Evolutionary conservation across 805 yeast species (phyloP).

Genomic region (Lachancea nothofagi): DNA sequence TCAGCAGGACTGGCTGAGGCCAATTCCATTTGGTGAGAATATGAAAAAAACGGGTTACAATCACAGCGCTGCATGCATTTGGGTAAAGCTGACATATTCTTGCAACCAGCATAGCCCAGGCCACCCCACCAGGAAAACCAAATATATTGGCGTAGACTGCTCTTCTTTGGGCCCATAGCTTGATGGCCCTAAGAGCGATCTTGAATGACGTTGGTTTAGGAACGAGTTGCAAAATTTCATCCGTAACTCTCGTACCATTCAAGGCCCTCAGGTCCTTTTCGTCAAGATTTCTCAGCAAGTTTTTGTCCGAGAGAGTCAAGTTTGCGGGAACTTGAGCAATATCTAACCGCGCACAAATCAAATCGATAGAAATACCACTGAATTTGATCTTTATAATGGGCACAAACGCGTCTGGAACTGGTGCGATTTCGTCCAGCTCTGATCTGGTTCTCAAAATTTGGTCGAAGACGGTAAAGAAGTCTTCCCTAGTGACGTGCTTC

Average conservation of each 20-base stretch:
- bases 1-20: slow-evolving; percentile 96
- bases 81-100: slow-evolving; percentile 95
- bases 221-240: slow-evolving; percentile 80
- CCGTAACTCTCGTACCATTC: slow-evolving; percentile 96
- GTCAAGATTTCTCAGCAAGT: slow-evolving; percentile 77
- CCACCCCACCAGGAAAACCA: slow-evolving; percentile 99
- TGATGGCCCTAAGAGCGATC: slow-evolving; percentile 86
- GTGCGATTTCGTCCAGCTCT: slow-evolving; percentile 83
- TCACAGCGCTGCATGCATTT: slow-evolving; percentile 88
- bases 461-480: slow-evolving; percentile 80
- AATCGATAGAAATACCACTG: slow-evolving; percentile 87
- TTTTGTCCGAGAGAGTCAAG: slow-evolving; percentile 76
- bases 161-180: slow-evolving; percentile 93
- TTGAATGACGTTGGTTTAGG: slow-evolving; percentile 92
- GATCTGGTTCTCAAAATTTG: slow-evolving; percentile 62
- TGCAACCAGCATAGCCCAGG: slow-evolving; percentile 99
- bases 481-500: slow-evolving; percentile 85
- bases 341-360: slow-evolving; percentile 78
- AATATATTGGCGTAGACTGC: slow-evolving; percentile 91
- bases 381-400: slow-evolving; percentile 90
- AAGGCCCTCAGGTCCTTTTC: slow-evolving; percentile 85
- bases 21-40: slow-evolving; percentile 89
- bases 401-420: slow-evolving; percentile 97
- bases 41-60: slow-evolving; percentile 82
- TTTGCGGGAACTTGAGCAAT: slow-evolving; percentile 75